Evolutionary conservation across 305 asterid species (phyloP).

Genomic region (Fraxinus angustifolia): DNA sequence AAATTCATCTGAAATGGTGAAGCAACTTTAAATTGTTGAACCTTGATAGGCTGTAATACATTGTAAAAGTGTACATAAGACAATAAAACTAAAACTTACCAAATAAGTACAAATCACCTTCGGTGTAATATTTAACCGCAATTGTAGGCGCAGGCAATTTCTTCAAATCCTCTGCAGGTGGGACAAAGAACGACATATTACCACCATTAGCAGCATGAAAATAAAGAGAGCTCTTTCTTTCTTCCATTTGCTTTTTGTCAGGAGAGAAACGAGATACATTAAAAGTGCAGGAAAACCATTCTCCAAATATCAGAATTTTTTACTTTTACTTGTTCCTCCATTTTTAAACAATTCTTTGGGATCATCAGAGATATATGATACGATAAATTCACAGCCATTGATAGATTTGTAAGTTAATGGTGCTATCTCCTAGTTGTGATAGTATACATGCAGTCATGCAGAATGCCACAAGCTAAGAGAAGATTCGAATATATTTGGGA

Average conservation of each 20-base stretch:
- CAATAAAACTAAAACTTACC: constrained; percentile 47
- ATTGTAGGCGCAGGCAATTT: constrained; percentile 65
- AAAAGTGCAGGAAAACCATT: not conserved
- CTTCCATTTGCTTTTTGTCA: not conserved
- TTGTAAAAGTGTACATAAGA: not conserved
- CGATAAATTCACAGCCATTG: not conserved
- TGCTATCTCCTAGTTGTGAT: not conserved
- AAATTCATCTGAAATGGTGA: constrained; percentile 65
- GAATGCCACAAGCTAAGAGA: not conserved
- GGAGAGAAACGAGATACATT: not conserved
- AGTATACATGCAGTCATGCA: constrained; percentile 1
- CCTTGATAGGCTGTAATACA: not conserved
- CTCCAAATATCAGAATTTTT: not conserved
- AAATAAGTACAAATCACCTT: constrained; percentile 83
- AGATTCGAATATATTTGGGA: not conserved
- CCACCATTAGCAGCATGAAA: constrained; percentile 16
- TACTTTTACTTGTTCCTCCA: not conserved
- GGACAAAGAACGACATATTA: constrained; percentile 17
- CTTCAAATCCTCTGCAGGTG: constrained; percentile 59
- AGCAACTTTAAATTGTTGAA: constrained; percentile 17
- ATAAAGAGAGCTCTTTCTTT: not conserved
- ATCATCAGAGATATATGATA: not conserved
- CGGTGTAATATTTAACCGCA: constrained; percentile 81
- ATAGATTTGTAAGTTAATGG: not conserved
- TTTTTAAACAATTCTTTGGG: not conserved